Conservation (phyloP, 306 rosid genomes). For the Rubus parviflorus region DNA sequence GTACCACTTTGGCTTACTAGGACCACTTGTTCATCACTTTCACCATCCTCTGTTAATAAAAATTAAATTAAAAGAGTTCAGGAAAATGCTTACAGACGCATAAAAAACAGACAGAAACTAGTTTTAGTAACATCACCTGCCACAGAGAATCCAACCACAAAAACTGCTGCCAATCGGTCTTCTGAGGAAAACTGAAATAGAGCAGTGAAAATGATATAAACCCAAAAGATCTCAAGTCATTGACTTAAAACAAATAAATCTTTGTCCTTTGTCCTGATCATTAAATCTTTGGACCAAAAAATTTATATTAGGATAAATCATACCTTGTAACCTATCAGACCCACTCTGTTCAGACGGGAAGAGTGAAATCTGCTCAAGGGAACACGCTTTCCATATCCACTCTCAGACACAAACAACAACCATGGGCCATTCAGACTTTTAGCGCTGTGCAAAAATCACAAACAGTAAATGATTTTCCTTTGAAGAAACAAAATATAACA, state of each 20-base stretch:
- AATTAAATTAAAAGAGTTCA: not conserved
- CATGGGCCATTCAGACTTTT: constrained; percentile 72
- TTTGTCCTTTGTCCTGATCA: not conserved
- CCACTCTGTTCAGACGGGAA: constrained; percentile 80
- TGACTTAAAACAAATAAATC: not conserved
- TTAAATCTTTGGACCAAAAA: constrained; percentile 4
- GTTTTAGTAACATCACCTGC: constrained; percentile 51
- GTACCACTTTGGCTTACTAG: constrained; percentile 97
- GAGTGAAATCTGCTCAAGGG: constrained; percentile 76
- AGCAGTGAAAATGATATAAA: constrained; percentile 6
- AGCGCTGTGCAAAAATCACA: constrained; percentile 34
- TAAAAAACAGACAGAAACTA: constrained; percentile 1
- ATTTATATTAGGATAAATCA: not conserved
- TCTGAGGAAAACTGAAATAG: constrained; percentile 65
- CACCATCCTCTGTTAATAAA: constrained; percentile 71
- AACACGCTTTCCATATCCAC: constrained; percentile 92
- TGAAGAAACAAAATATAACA: not conserved
- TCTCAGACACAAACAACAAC: constrained; percentile 94
- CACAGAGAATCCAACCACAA: constrained; percentile 84
- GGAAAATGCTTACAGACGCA: not conserved
- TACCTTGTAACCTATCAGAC: constrained; percentile 96
- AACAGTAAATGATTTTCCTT: not conserved
- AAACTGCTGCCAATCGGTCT: constrained; percentile 88
- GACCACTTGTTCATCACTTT: constrained; percentile 99
- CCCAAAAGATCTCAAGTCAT: not conserved